Base-by-base conservation (phyloP, 2,329 filamentous ascomycete genomes). In the Sarocladium kiliense region DNA sequence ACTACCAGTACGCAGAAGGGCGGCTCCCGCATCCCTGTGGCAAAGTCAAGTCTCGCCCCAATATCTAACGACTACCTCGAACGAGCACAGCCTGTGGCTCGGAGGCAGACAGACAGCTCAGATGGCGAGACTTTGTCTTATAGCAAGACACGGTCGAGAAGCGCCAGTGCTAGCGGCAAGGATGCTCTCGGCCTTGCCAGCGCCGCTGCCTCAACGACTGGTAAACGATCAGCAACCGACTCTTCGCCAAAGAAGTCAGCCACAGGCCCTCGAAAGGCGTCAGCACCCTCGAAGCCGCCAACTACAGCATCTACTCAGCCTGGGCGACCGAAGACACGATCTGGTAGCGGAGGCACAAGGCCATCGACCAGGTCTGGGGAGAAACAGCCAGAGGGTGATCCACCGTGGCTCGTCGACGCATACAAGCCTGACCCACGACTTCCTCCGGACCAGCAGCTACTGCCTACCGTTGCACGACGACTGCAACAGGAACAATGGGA, bases 401-500 rank as follows among this genome's bases (percentile, higher is more conserved):
- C 94, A 10, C 94, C 94, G 53, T 99, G 94, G 94, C 82, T 97
- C 72, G 83, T 94, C 45, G 89, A 88, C 21, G 91, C 96, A 72
- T 99, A 97, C 71, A 96, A 95, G 66, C 94, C 94, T 0, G 94
- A 99, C 67, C 94, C 94, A 27, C 87, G 91, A 58, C 77, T 99
- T 32, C 94, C 94, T 5, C 94, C 91, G 0, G 94, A 99, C 59
- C 89, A 99, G 70, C 94, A 99, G 67, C 85, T 99, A 54, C 83
- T 99, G 11, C 94, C 94, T 1, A 97, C 94, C 0, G 91, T 97
- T 59, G 94, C 94, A 12, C 91, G 88, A 64, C 82, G 90, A 55
- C 80, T 97, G 70, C 89, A 94, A 69, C 93, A 97, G 73, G 91
- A 97, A 70, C 89, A 93, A 69, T 97, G 91, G 92, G 91, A 95